These are phyloP conservation scores for Rhizophora mangle DNA, from an alignment of 345 rosid genomes.

Conservation along the genomic window DNA sequence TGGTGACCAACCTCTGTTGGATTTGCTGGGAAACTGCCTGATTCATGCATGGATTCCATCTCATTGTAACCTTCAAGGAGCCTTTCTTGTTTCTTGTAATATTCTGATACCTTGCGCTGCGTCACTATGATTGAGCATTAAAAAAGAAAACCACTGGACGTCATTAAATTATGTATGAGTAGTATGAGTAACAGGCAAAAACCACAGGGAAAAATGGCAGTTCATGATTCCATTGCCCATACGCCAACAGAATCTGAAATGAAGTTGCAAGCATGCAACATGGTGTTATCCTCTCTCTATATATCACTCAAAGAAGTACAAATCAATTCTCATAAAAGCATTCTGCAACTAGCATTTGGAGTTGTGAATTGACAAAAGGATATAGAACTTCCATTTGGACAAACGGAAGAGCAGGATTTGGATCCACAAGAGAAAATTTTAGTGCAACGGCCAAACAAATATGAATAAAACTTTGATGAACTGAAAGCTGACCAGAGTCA, in stretches of 20 bases:
- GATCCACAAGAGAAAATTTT: too few species aligned
- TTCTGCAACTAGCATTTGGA: not conserved
- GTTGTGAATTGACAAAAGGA: too few species aligned
- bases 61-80: constrained; percentile 72
- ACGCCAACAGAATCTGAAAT: not conserved
- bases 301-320: not conserved
- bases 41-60: constrained; percentile 63
- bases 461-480: too few species aligned
- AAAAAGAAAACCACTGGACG: not conserved
- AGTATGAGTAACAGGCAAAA: not conserved
- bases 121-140: constrained; percentile 39
- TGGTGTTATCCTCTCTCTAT: not conserved
- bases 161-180: not conserved
- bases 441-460: too few species aligned
- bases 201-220: too few species aligned
- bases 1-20: constrained; percentile 52
- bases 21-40: constrained; percentile 44
- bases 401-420: too few species aligned
- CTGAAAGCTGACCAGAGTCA: too few species aligned
- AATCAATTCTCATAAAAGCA: not conserved
- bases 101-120: constrained; percentile 63
- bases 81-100: constrained; percentile 75
- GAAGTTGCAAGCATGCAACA: not conserved
- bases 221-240: not conserved
- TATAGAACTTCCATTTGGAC: too few species aligned